phyloP scores from a whole-genome alignment of 768 basidiomycete species.

The Glaciozyma antarctica region DNA sequence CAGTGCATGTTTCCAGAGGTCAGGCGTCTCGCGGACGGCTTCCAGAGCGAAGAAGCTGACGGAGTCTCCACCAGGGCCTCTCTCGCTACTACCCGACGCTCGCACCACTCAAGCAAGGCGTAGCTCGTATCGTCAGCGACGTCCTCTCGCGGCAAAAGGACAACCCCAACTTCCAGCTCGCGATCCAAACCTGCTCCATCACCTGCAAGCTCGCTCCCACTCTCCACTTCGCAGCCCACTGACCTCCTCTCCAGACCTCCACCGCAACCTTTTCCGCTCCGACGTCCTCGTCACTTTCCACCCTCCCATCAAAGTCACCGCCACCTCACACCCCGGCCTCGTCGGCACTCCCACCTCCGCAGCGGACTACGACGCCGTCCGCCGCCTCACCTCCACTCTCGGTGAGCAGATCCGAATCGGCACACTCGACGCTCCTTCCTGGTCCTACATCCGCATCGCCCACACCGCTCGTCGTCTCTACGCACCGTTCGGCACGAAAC shows the following conservation, averaged over 20 bases:
- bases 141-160: slow-evolving; percentile 63
- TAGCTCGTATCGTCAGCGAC: slow-evolving; percentile 71
- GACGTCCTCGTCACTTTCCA: slow-evolving; percentile 65
- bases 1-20: slow-evolving; percentile 69
- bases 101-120: slow-evolving; percentile 78
- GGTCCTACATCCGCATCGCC: slow-evolving; percentile 63
- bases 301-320: slow-evolving; percentile 34
- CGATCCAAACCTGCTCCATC: slow-evolving; percentile 65
- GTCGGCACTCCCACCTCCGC: slow-evolving; percentile 4
- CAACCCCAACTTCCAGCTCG: slow-evolving; percentile 50
- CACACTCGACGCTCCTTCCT: slow-evolving; percentile 74
- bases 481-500: slow-evolving; percentile 73
- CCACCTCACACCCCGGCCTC: slow-evolving; percentile 26
- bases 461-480: slow-evolving; percentile 73
- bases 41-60: too few relatives aligned
- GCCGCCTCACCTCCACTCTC: slow-evolving; percentile 53
- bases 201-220: slow-evolving; percentile 50
- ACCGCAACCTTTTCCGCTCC: slow-evolving; percentile 75
- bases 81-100: slow-evolving; percentile 79
- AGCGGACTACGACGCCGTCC: slow-evolving; percentile 54
- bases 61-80: slow-evolving; percentile 45
- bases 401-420: slow-evolving; percentile 63
- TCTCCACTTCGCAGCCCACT: too few relatives aligned
- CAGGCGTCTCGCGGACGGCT: too few relatives aligned
- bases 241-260: slow-evolving; percentile 45